A percentile compares a stretch with the other conserved stretches of the same genome.
phyloP scores from a whole-genome alignment of 768 basidiomycete genomes.

The Sarcodon aspratus region DNA sequence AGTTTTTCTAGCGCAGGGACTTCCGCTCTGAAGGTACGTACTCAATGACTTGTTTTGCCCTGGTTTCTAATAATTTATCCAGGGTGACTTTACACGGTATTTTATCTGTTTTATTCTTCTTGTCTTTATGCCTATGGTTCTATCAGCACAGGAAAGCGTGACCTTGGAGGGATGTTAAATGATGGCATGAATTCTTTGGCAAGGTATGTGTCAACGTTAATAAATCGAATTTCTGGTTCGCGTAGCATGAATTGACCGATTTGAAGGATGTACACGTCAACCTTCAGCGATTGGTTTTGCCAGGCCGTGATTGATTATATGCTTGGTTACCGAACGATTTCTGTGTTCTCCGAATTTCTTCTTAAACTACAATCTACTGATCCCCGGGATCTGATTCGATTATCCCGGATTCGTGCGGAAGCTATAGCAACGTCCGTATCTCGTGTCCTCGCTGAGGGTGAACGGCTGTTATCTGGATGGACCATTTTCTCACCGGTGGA shows the following conservation, averaged over 20 bases:
- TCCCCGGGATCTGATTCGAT: slow-evolving; percentile 76
- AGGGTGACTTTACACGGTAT: slow-evolving; percentile 86
- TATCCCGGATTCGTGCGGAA: slow-evolving; percentile 84
- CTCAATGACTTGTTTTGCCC: slow-evolving; percentile 11
- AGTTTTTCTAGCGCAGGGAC: slow-evolving; percentile 72
- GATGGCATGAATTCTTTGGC: slow-evolving; percentile 94
- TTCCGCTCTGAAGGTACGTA: slow-evolving; percentile 77
- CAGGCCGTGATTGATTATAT: slow-evolving; percentile 93
- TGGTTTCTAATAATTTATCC: background rate
- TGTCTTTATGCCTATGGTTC: background rate
- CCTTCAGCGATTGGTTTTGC: slow-evolving; percentile 92
- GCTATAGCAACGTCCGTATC: slow-evolving; percentile 86
- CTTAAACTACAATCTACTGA: slow-evolving; percentile 85
- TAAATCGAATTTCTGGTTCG: background rate
- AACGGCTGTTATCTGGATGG: slow-evolving; percentile 79
- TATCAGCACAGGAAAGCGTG: slow-evolving; percentile 65
- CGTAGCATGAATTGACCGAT: slow-evolving; percentile 1
- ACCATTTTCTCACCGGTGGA: slow-evolving; percentile 81
- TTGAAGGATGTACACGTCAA: slow-evolving; percentile 71
- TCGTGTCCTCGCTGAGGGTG: slow-evolving; percentile 23
- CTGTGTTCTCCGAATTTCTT: slow-evolving; percentile 91
- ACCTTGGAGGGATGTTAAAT: slow-evolving; percentile 82
- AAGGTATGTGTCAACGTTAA: slow-evolving; percentile 30
- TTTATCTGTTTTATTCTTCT: slow-evolving; percentile 1
- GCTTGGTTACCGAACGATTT: slow-evolving; percentile 75